These are phyloP conservation scores for Diaporthe sp. DNA, from an alignment of 2,329 filamentous ascomycete species.

Conservation along the genomic window DNA sequence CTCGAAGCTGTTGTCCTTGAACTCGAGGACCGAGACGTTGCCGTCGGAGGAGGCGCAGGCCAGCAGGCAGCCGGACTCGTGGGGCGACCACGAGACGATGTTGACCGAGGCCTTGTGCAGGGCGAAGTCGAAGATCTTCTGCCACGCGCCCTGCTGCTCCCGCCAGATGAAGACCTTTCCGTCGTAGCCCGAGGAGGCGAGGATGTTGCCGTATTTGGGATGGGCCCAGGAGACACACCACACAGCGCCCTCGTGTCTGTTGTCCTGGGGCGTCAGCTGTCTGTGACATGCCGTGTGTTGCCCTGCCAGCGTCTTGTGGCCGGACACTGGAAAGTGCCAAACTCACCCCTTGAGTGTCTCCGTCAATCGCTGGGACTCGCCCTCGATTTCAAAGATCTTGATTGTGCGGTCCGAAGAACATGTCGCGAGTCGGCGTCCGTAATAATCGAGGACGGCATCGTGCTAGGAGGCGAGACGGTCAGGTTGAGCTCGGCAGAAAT, in stretches of 20 bases:
- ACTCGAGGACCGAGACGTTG: conserved; percentile 93
- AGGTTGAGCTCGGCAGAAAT: conserved; percentile 30
- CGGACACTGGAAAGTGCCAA: background rate
- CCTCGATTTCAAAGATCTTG: conserved; percentile 99
- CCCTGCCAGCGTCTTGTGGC: background rate
- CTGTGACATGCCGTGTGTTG: background rate
- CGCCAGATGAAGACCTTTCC: conserved; percentile 99
- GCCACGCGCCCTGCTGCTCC: conserved; percentile 83
- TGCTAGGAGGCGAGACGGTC: conserved; percentile 70
- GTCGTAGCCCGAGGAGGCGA: conserved; percentile 95
- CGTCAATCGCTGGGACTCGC: conserved; percentile 87
- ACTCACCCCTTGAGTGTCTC: conserved; percentile 94
- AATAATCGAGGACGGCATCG: conserved; percentile 98
- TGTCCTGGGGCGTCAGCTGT: conserved; percentile 8
- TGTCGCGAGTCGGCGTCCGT: conserved; percentile 94
- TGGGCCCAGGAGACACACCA: conserved; percentile 99
- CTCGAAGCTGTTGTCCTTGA: conserved; percentile 95
- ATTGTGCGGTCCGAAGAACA: conserved; percentile 99
- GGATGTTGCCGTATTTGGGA: conserved; percentile 97
- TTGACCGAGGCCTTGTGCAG: conserved; percentile 97
- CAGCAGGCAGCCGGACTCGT: conserved; percentile 93
- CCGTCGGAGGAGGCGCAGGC: conserved; percentile 96
- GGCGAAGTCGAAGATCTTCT: conserved; percentile 92
- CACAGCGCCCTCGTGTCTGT: conserved; percentile 94
- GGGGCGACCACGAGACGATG: conserved; percentile 96